phyloP scores from a whole-genome alignment of 768 basidiomycete genomes.

The Rossbeevera mucosa region DNA sequence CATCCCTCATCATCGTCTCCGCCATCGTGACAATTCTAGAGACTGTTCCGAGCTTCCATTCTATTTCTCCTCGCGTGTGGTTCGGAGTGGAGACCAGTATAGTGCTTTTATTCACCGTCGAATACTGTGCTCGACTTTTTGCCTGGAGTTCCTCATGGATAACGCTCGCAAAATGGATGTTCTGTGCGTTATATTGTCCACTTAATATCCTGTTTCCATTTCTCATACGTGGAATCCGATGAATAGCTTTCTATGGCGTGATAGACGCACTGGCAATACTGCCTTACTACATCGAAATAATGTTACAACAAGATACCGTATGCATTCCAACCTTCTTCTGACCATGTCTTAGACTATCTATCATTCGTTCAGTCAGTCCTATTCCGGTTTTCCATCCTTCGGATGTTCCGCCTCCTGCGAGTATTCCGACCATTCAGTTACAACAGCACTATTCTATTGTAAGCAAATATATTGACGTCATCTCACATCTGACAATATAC shows the following conservation, averaged over 20 bases:
- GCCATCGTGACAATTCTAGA: slow-evolving; percentile 75
- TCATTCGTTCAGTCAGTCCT: slow-evolving; percentile 56
- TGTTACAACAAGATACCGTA: slow-evolving; percentile 82
- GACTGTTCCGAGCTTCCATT: slow-evolving; percentile 73
- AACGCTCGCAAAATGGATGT: slow-evolving; percentile 57
- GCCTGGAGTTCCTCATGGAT: slow-evolving; percentile 74
- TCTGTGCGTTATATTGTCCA: slow-evolving; percentile 45
- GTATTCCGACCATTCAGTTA: slow-evolving; percentile 89
- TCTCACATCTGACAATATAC: neutral
- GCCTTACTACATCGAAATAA: slow-evolving; percentile 86
- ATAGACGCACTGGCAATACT: slow-evolving; percentile 82
- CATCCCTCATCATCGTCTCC: slow-evolving; percentile 66
- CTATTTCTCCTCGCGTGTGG: slow-evolving; percentile 65
- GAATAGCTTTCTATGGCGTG: slow-evolving; percentile 74
- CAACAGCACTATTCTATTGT: slow-evolving; percentile 79
- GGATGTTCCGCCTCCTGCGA: slow-evolving; percentile 83
- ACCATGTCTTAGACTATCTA: neutral
- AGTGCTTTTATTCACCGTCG: slow-evolving; percentile 82
- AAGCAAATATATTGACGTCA: slow-evolving; percentile 27
- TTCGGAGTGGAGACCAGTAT: slow-evolving; percentile 85
- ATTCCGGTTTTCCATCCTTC: slow-evolving; percentile 86
- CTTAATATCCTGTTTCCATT: neutral
- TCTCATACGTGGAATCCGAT: neutral
- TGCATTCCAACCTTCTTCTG: slow-evolving; percentile 22
- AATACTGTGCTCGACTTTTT: slow-evolving; percentile 67